Base-by-base conservation (phyloP, 345 rosid genomes). In the Triadica sebifera region DNA sequence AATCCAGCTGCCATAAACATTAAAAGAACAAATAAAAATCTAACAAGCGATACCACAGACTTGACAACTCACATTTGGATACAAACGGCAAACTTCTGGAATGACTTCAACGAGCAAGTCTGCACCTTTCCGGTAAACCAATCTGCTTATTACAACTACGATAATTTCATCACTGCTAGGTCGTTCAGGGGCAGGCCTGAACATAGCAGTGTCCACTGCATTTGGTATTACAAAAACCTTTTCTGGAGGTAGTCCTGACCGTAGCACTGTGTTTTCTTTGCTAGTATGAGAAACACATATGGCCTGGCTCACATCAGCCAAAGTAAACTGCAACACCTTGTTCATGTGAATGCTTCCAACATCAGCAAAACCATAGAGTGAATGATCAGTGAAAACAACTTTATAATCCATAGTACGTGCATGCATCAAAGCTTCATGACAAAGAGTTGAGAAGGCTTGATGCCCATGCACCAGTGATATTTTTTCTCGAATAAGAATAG, bases 281-380 rank as follows among this genome's bases (percentile, higher is more conserved):
- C 96, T 93, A 8, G 97, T 93, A 70, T 95, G 98, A 25, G 99
- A 95, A 81, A 95, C 98, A 83, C 97, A 93, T 46, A 93, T 93
- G 19, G 98, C 98, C 80, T 91, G 96, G 69, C 90, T 94, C 79
- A 95, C 91, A 61, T 95, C 99, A 19, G 99, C 99, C 73, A 93
- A 85, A 81, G 91, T 93, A 71, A 93, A 95, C 80, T 93, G 97
- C 82, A 93, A 81, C 8, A 93, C 97, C 84, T 94, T 93, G 78
- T 95, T 95, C 99, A 95, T 95, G 79, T 95, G 93, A 77, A 93
- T 91, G 81, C 97, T 95, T 72, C 99, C 99, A 39, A 89, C 91
- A 83, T 95, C 98, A 73, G 99, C 86, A 79, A 93, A 95, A 62
- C 98, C 98, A 95, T n/a, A n/a, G 22, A 93, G 84, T 3, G 97